A percentile compares a stretch with the other conserved stretches of the same genome.
Conservation (phyloP, 1,284 basidiomycete species). For the Cryptococcus wingfieldii region DNA sequence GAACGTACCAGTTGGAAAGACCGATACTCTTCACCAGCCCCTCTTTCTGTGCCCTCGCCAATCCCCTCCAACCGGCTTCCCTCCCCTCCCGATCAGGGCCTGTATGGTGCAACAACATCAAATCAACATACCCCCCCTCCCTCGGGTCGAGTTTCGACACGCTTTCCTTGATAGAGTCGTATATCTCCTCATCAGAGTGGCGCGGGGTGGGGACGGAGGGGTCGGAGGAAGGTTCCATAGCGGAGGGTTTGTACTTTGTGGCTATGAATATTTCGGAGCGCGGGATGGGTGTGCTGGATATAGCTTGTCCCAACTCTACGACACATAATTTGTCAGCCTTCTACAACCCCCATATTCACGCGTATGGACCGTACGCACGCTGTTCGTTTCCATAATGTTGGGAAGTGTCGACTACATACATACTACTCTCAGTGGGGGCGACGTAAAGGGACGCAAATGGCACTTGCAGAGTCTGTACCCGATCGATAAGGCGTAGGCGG, state of each 20-base stretch:
- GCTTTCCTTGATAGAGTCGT: no score
- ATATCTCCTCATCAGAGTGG: no score
- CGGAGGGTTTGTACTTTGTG: conserved; percentile 53
- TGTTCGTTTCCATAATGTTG: conserved; percentile 70
- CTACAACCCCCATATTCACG: no score
- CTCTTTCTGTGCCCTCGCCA: conserved; percentile 48
- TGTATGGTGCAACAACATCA: conserved; percentile 65
- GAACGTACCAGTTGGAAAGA: conserved; percentile 67
- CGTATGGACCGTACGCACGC: conserved; percentile 9
- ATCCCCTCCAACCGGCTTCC: conserved; percentile 24
- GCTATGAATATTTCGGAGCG: conserved; percentile 49
- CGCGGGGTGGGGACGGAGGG: no score
- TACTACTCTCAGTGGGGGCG: not conserved
- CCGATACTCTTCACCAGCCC: conserved; percentile 67
- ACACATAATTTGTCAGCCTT: no score
- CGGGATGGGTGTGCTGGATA: conserved; percentile 14
- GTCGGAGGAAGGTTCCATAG: not conserved
- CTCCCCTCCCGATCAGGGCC: conserved; percentile 24
- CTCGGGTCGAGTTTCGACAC: not conserved
- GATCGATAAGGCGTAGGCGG: conserved; percentile 60
- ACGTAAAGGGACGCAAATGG: not conserved
- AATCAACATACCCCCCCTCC: conserved; percentile 57
- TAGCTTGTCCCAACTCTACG: conserved; percentile 27
- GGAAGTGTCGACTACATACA: conserved; percentile 51
- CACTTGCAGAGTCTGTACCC: conserved; percentile 56